phyloP scores from a whole-genome alignment of 2,329 filamentous ascomycete genomes.

The Nannizzia gypsea region DNA sequence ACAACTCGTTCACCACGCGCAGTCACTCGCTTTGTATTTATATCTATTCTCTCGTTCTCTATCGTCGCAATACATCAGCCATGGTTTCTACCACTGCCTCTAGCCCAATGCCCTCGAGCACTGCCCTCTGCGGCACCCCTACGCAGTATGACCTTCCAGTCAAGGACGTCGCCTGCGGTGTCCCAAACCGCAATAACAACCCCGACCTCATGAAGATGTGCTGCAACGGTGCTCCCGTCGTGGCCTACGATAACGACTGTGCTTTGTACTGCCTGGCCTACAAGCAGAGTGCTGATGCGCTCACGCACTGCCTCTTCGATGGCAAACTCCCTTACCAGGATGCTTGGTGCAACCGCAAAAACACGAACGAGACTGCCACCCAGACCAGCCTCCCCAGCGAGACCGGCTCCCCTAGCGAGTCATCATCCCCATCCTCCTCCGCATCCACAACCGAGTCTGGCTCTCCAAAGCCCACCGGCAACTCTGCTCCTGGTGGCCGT shows the following conservation, averaged over 20 bases:
- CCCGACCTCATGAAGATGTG: constrained; percentile 14
- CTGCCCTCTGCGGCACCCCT: constrained; percentile 8
- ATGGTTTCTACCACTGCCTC: constrained; percentile 11
- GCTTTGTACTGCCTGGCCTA: constrained; percentile 17
- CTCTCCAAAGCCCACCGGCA: not conserved
- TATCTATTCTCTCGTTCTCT: not conserved
- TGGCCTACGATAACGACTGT: constrained; percentile 17
- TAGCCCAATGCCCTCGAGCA: not conserved
- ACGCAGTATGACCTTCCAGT: constrained; percentile 19
- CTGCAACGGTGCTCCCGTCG: constrained; percentile 15
- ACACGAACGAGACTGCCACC: constrained; percentile 17
- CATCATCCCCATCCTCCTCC: not conserved
- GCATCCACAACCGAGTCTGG: not conserved
- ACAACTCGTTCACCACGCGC: not conserved
- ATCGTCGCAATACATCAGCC: constrained; percentile 9
- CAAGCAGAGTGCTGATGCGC: constrained; percentile 18
- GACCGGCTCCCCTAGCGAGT: not conserved
- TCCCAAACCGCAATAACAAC: constrained; percentile 18
- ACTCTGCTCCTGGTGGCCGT: not conserved
- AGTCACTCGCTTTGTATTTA: not conserved
- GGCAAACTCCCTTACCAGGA: constrained; percentile 17
- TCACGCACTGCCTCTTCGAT: constrained; percentile 20
- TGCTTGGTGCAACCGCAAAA: constrained; percentile 18
- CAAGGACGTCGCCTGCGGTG: constrained; percentile 19
- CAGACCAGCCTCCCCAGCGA: constrained; percentile 8